Base-by-base conservation (phyloP, 2,329 filamentous ascomycete species). In the Ophiostoma ips region DNA sequence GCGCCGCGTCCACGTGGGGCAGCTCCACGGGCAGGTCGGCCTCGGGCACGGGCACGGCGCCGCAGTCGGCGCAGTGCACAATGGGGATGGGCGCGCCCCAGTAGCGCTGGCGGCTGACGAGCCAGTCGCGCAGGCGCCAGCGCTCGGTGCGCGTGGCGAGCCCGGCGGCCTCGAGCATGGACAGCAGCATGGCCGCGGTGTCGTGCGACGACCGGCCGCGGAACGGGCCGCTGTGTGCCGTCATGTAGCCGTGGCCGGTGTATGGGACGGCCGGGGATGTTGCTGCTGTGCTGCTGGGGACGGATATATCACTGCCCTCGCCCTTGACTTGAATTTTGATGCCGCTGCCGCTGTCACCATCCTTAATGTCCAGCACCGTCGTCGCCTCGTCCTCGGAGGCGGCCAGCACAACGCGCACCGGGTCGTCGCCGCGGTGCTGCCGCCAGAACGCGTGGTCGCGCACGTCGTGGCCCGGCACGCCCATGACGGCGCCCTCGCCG, bases 71-170 rank as follows among this genome's bases (percentile, higher is more conserved):
- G 61, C 88, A 94, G 65, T 95, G 87, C 34, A 94, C 72, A 49
- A 95, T 88, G 16, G 88, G 88, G 49, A 95, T 94, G 0, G 88
- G 88, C 0, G 87, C 78, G 13, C 88, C 88, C 88, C 88, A 95
- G 62, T 94, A 94, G 55, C 88, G 73, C 64, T 95, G 88, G n/a
- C 88, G 79, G 62, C 87, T 94, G 58, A 95, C 83, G 50, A 95
- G 70, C 88, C 88, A 95, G 65, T 95, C 88, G 53, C 87, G 73
- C 24, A 95, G 71, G 48, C 84, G 79, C 86, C 87, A 94, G 54
- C 78, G 84, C 52, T 85, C 79, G 9, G 76, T 70, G n/a, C 69
- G 63, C 51, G 77, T 71, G 10, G 79, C 85, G n/a, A 79, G 68
- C 1, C 70, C 66, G 5, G 76, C 73, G 3, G 69, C 64, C 53